These are phyloP conservation scores for Aspergillus sp. DNA, from an alignment of 2,329 filamentous ascomycete species.

Conservation along the genomic window DNA sequence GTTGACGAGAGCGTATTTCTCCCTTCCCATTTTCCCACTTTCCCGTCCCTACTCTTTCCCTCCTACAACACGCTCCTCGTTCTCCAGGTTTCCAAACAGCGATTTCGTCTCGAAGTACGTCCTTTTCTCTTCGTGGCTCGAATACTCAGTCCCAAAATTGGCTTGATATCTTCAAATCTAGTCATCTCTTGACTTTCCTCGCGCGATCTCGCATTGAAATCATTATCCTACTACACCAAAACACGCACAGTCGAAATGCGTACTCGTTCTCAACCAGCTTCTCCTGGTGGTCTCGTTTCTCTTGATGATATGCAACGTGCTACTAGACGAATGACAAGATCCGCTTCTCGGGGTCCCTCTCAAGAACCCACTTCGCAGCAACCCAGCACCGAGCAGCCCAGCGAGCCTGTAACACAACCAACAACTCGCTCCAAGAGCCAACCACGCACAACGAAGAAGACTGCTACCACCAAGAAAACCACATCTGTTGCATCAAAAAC, in stretches of 20 bases:
- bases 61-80: constrained; percentile 4
- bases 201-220: not conserved
- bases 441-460: constrained; percentile 17
- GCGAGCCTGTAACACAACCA: constrained; percentile 13
- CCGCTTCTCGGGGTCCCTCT: constrained; percentile 12
- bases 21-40: constrained; percentile 4
- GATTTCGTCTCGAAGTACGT: not conserved
- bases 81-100: constrained; percentile 4
- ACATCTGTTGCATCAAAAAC: constrained; percentile 3
- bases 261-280: constrained; percentile 39
- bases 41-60: constrained; percentile 2
- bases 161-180: not conserved
- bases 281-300: constrained; percentile 33
- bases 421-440: constrained; percentile 15
- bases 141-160: not conserved
- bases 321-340: constrained; percentile 22
- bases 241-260: constrained; percentile 29
- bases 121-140: not conserved
- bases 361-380: constrained; percentile 6
- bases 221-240: not conserved
- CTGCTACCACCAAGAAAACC: constrained; percentile 10
- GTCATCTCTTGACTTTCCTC: not conserved
- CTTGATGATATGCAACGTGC: constrained; percentile 29
- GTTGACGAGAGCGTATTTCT: not conserved
- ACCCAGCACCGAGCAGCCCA: constrained; percentile 5